Percentiles rank a stretch among this genome's conserved stretches.
Conservation (phyloP, 805 yeast genomes). For the Wickerhamiella qilinensis region DNA sequence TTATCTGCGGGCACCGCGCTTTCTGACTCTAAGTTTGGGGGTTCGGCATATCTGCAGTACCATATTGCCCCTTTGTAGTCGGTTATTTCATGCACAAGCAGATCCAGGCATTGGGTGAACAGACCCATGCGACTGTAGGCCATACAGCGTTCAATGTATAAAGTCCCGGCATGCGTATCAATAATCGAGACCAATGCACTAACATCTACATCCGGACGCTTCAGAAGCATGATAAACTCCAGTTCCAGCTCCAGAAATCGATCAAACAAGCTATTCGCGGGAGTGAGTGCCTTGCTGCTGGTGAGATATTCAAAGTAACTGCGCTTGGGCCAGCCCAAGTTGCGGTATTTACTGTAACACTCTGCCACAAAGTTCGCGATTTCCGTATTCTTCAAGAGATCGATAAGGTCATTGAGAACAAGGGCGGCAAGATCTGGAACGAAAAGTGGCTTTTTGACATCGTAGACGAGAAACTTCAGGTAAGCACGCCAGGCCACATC, state of each 20-base stretch:
- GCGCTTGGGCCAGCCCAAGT: slow-evolving; percentile 22
- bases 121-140: slow-evolving; percentile 20
- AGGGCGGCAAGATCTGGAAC: slow-evolving; percentile 21
- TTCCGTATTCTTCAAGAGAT: slow-evolving; percentile 9
- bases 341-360: slow-evolving; percentile 15
- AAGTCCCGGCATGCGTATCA: slow-evolving; percentile 13
- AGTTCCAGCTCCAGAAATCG: slow-evolving; percentile 16
- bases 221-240: slow-evolving; percentile 6
- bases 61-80: slow-evolving; percentile 23
- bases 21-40: slow-evolving; percentile 1
- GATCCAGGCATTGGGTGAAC: slow-evolving; percentile 20
- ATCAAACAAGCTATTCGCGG: too few species aligned
- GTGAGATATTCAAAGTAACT: too few species aligned
- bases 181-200: slow-evolving; percentile 9
- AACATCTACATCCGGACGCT: slow-evolving; percentile 5
- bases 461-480: slow-evolving; percentile 21
- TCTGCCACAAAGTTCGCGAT: slow-evolving; percentile 10
- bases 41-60: slow-evolving; percentile 18
- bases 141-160: slow-evolving; percentile 21
- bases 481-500: slow-evolving; percentile 23
- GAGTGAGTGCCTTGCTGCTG: too few species aligned
- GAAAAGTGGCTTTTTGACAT: slow-evolving; percentile 14
- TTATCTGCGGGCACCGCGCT: background rate
- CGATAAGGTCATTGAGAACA: slow-evolving; percentile 21
- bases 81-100: slow-evolving; percentile 18